Conservation (phyloP, 495 filamentous ascomycete genomes). For the Durotheca rogersii region DNA sequence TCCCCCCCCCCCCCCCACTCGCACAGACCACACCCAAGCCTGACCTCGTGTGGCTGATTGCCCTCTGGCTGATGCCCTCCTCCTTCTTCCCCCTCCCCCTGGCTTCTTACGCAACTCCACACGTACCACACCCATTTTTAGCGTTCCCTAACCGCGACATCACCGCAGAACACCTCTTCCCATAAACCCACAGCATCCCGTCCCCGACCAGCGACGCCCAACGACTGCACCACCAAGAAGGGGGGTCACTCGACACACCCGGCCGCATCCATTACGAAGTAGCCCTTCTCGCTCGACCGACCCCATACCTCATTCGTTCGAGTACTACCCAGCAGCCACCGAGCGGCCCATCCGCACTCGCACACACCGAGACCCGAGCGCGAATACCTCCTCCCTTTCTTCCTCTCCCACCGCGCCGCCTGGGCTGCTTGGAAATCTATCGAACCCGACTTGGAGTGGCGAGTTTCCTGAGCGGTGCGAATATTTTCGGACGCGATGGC, state of each 20-base stretch:
- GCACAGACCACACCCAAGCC: constrained; percentile 23
- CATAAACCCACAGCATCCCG: constrained; percentile 3
- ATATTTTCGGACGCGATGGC: constrained; percentile 63
- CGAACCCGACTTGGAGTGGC: too few relatives aligned
- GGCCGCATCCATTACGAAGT: constrained; percentile 31
- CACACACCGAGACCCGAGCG: constrained; percentile 17
- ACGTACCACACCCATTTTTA: constrained; percentile 26
- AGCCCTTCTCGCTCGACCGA: constrained; percentile 31
- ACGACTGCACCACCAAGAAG: constrained; percentile 21
- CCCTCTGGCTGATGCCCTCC: constrained; percentile 18
- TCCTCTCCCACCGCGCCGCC: too few relatives aligned
- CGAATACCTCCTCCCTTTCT: too few relatives aligned
- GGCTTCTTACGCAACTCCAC: constrained; percentile 5
- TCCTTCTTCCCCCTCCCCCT: constrained; percentile 3
- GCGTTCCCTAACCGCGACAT: constrained; percentile 25
- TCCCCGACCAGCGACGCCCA: constrained; percentile 21
- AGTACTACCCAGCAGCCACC: constrained; percentile 27
- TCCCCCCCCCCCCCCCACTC: too few relatives aligned
- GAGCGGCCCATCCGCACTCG: too few relatives aligned
- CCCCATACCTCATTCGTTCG: constrained; percentile 31
- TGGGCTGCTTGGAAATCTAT: too few relatives aligned
- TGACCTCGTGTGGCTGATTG: constrained; percentile 25
- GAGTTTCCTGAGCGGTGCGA: constrained; percentile 4
- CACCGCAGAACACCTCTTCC: constrained; percentile 10
- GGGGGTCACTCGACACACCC: constrained; percentile 44